Conservation (phyloP, 148 eudicot genomes). For the Rhododendron ovatum region DNA sequence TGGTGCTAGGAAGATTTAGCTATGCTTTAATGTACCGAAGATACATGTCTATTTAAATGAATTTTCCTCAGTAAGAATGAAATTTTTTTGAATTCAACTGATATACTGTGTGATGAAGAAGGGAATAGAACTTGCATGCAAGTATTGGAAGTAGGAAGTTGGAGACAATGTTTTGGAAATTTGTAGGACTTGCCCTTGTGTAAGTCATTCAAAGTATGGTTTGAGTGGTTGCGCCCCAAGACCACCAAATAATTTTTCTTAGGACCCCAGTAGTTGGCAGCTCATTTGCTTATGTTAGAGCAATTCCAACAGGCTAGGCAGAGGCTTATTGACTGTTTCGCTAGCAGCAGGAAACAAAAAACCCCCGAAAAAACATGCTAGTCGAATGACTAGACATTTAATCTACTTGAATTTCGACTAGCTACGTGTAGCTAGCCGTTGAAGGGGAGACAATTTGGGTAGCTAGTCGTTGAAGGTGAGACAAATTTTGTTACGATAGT, state of each 20-base stretch:
- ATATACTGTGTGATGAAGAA: background rate
- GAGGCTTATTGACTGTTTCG: background rate
- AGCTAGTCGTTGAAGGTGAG: background rate
- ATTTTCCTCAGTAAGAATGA: background rate
- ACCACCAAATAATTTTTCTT: background rate
- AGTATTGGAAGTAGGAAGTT: background rate
- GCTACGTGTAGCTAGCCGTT: background rate
- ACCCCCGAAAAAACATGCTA: background rate
- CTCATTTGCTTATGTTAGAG: background rate
- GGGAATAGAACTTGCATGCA: background rate
- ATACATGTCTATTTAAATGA: background rate
- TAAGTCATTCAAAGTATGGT: background rate
- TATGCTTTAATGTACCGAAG: background rate
- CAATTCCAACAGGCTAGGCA: background rate
- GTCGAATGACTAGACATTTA: background rate
- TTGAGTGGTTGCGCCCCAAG: background rate
- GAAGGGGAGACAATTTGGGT: background rate
- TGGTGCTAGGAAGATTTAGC: background rate
- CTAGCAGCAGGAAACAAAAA: background rate
- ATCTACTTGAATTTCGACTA: background rate
- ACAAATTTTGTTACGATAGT: background rate
- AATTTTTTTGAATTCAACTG: background rate
- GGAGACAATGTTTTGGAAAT: background rate
- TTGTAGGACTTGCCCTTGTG: background rate
- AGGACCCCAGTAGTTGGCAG: background rate